phyloP scores from a whole-genome alignment of 75 land plant genomes.

The Ceratopteris richardii region DNA sequence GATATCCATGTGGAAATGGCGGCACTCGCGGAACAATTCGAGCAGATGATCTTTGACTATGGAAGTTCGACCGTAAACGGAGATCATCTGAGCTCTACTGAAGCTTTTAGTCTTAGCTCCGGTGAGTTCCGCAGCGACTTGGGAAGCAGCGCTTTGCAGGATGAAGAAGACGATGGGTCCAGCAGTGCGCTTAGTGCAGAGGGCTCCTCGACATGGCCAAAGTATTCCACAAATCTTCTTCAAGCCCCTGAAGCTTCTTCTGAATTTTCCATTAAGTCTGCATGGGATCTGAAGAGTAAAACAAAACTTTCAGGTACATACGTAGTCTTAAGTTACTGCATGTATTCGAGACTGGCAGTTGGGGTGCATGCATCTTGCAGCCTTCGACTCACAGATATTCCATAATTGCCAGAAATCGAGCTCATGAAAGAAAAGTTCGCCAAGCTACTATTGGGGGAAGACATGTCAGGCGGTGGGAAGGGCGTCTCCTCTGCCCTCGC shows the following conservation, averaged over 20 bases:
- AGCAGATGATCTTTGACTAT: conserved; percentile 9
- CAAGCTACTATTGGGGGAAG: conserved; percentile 80
- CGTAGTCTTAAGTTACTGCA: background rate
- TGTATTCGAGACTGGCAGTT: background rate
- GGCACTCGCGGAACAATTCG: conserved; percentile 5
- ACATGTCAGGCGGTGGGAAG: conserved; percentile 84
- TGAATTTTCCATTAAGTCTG: conserved; percentile 10
- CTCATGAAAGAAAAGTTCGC: conserved; percentile 83
- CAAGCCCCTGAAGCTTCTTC: conserved; percentile 3
- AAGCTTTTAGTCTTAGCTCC: conserved; percentile 2
- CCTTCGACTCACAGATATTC: background rate
- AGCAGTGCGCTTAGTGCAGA: conserved; percentile 15
- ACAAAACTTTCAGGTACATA: conserved; percentile 23
- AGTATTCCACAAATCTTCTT: background rate
- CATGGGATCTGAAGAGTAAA: conserved; percentile 18
- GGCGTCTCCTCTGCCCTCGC: conserved; percentile 82
- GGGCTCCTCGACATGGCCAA: conserved; percentile 1
- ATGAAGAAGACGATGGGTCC: conserved; percentile 1
- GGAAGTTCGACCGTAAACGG: conserved; percentile 14
- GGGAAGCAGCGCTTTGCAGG: background rate
- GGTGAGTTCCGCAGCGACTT: background rate
- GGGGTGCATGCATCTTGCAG: background rate
- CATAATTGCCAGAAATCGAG: conserved; percentile 42
- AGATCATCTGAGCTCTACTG: conserved; percentile 7
- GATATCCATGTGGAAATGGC: background rate